Conservation (phyloP, 1,139 yeast species). For the Suhomyces terraborum region DNA sequence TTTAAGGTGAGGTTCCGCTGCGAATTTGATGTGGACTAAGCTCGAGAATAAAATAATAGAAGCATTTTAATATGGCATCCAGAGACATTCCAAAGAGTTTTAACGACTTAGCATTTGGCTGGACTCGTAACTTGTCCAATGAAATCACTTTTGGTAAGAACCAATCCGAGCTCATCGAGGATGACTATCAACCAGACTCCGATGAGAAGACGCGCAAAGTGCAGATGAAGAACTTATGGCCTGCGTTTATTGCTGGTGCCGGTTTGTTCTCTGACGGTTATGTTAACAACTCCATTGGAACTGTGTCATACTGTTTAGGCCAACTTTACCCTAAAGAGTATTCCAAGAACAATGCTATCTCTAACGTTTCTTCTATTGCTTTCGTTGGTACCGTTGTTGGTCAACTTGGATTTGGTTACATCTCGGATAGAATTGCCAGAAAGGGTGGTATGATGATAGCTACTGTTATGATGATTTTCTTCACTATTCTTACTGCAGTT, state of each 20-base stretch:
- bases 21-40: background rate
- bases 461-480: constrained; percentile 45
- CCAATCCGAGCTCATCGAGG: constrained; percentile 20
- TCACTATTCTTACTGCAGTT: constrained; percentile 70
- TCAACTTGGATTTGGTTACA: constrained; percentile 47
- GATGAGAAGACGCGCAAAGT: constrained; percentile 26
- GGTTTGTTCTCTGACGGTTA: constrained; percentile 57
- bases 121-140: constrained; percentile 36
- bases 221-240: constrained; percentile 29
- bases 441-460: constrained; percentile 51
- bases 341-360: constrained; percentile 36
- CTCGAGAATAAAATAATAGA: too few species aligned
- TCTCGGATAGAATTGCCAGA: constrained; percentile 50
- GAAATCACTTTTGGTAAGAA: constrained; percentile 42
- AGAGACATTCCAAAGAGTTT: constrained; percentile 55
- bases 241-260: constrained; percentile 39
- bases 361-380: constrained; percentile 52
- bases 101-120: constrained; percentile 38
- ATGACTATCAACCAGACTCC: constrained; percentile 26
- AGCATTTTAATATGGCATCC: constrained; percentile 36
- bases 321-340: constrained; percentile 35
- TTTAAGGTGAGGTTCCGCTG: constrained; percentile 1
- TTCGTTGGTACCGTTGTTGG: constrained; percentile 54
- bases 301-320: constrained; percentile 44
- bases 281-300: constrained; percentile 53